Conservation (phyloP, 2,329 filamentous ascomycete genomes). For the Diaporthe capsici region DNA sequence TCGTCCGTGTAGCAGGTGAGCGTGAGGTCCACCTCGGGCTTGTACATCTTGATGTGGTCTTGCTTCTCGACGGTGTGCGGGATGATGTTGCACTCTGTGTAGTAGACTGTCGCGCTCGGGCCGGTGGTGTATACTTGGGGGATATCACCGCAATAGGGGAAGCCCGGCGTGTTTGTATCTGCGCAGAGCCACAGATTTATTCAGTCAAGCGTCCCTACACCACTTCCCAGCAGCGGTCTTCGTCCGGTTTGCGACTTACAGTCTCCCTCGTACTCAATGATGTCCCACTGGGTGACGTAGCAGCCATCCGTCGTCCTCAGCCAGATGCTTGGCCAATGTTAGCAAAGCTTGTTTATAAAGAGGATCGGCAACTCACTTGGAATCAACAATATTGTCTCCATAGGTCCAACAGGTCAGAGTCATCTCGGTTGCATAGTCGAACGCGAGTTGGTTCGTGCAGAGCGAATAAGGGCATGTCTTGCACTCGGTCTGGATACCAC, state of each 20-base stretch:
- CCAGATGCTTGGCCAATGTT: constrained; percentile 33
- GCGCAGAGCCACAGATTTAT: not conserved
- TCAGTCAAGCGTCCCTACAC: not conserved
- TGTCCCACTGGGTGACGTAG: constrained; percentile 41
- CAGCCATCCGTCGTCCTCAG: constrained; percentile 36
- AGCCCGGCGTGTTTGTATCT: constrained; percentile 36
- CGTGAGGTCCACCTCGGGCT: constrained; percentile 39
- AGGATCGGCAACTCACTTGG: constrained; percentile 21
- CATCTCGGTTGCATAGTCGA: constrained; percentile 14
- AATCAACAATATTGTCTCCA: constrained; percentile 40
- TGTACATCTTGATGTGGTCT: constrained; percentile 41
- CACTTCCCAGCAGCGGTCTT: too few species aligned
- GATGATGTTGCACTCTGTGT: constrained; percentile 42
- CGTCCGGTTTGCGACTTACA: constrained; percentile 4
- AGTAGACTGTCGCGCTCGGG: constrained; percentile 35
- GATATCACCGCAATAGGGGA: constrained; percentile 37
- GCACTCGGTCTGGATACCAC: constrained; percentile 40
- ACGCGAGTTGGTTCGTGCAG: constrained; percentile 35
- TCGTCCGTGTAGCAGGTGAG: constrained; percentile 38
- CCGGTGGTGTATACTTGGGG: constrained; percentile 21
- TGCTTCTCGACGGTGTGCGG: constrained; percentile 26
- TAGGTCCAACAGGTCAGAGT: constrained; percentile 39
- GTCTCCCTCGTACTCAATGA: constrained; percentile 37
- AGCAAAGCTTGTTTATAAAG: not conserved
- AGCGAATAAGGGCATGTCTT: constrained; percentile 40